Evolutionary conservation across 2,329 filamentous ascomycete species (phyloP), one percentile per base, ranked within the genome.

Genomic region (Aplosporella prunicola): DNA sequence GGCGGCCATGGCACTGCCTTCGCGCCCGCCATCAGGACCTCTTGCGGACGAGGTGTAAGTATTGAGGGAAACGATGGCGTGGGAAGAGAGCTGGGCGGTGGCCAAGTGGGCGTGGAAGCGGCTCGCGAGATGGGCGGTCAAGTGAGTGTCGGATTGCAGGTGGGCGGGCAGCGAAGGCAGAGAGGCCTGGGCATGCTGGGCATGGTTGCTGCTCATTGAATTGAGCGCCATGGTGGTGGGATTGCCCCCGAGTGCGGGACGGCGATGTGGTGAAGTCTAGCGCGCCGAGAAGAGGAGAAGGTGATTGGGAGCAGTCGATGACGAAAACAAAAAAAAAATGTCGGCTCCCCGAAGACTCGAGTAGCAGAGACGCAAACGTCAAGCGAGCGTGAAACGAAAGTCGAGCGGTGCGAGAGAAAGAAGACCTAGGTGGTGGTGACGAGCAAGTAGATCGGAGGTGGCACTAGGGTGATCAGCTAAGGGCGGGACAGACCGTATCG

Each of bases 21-120:
- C 85, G 54, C 87, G 91, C 42, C 77, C 80, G 48, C 89, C 89
- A 82, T 95, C 86, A 4, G 82, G 77, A 15, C 88, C 89, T 55
- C 87, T 88, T 38, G 81, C 74, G 1, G 89, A 89, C 9, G 85
- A 84, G 9, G 85, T 89, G 60, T 93, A 96, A 14, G 88, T 98
- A 67, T 98, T 98, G 46, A 98, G 69, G 35, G 84, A 82, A 54
- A 98, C 81, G 49, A 96, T 72, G 32, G 82, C 91, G 57, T 96
- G 88, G 1, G 87, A 93, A 1, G 88, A 95, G 13, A 98, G 76
- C 32, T 78, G 77, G 36, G 91, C 86, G 1, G 88, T 93, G 8
- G 91, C 87, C 42, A 91, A 68, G 37, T 84, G 82, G 36, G 93
- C 82, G 65, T 98, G 91, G 61, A 94, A 98, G 37, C 89, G 86